Percentiles rank a stretch among this genome's conserved stretches.
Evolutionary conservation across 352 stramenopile species (phyloP).

Genomic region (Pythium diclinum): DNA sequence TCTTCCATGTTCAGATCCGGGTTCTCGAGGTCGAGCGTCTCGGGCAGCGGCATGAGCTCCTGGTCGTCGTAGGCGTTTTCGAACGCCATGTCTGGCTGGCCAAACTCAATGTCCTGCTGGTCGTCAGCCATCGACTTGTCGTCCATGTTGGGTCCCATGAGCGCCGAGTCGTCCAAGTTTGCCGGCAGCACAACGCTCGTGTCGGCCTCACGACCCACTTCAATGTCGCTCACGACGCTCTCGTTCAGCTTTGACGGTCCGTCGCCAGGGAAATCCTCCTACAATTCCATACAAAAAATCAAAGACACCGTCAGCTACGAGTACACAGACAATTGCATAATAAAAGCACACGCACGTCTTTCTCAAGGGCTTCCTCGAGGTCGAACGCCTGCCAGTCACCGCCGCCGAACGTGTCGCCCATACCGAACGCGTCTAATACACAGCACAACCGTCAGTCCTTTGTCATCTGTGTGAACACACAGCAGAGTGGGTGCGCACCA

Average conservation of each 20-base stretch:
- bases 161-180: conserved; percentile 51
- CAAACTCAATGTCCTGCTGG: conserved; percentile 33
- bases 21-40: conserved; percentile 46
- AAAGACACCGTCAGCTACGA: not conserved
- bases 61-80: conserved; percentile 62
- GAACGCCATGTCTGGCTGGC: conserved; percentile 49
- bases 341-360: conserved; percentile 24
- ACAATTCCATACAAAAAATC: not conserved
- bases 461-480: not conserved
- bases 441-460: not conserved
- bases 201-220: conserved; percentile 76
- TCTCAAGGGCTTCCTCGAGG: conserved; percentile 63
- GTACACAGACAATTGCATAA: not conserved
- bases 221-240: conserved; percentile 76
- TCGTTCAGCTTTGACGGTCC: conserved; percentile 43
- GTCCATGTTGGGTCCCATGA: conserved; percentile 34
- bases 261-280: conserved; percentile 11
- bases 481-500: conserved; percentile 33
- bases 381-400: conserved; percentile 85
- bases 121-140: conserved; percentile 52
- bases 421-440: conserved; percentile 53
- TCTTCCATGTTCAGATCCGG: conserved; percentile 34
- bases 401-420: conserved; percentile 74
- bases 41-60: conserved; percentile 30
- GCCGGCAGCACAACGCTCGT: conserved; percentile 32